Base-by-base conservation (phyloP, 805 yeast species). In the Yarrowia keelungensis region DNA sequence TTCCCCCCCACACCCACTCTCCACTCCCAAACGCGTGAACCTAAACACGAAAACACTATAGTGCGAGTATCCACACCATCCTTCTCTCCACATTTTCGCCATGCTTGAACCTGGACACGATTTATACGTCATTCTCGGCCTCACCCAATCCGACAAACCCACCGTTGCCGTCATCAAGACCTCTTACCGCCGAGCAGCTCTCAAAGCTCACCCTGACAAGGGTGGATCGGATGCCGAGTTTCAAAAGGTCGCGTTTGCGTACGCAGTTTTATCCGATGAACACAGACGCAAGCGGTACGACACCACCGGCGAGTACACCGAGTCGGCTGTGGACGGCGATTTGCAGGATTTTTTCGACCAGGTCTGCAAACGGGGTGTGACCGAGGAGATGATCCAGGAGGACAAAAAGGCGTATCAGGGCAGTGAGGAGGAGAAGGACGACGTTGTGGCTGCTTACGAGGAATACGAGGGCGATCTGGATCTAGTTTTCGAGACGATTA, bases 141-240 rank as follows among this genome's bases (percentile, higher is more conserved):
- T 88, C 0, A 67, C 68, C 0, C 72, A 70, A 5, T 73, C 76
- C 0, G 82, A 85, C 2, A 71, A 74, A 3, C 67, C 56, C 39
- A 76, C 86, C 4, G 85, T 83, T 0, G 78, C 84, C 0, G 88
- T 83, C 12, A 84, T 91, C 71, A 90, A 89, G 74, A 87, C 84
- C 74, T 84, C 90, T 0, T 90, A 90, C 74, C 84, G 90, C 71
- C 86, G 85, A 69, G 74, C 84, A 43, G 90, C 93, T 71, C 79
- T 90, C 39, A 78, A 80, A 61, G 82, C 84, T 70, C 96, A 90
- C 75, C 96, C 96, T 0, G 96, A 90, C 76, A 89, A 90, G 74
- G 76, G 83, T 58, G 81, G 80, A 74, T 79, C 79, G 10, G 74
- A 72, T 58, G 72, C 78, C 1, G 79, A 75, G 10, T 92, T 92